Percentiles rank a stretch among this genome's conserved stretches.
Conservation (phyloP, 2,329 filamentous ascomycete species). For the Fusarium bactridioides region DNA sequence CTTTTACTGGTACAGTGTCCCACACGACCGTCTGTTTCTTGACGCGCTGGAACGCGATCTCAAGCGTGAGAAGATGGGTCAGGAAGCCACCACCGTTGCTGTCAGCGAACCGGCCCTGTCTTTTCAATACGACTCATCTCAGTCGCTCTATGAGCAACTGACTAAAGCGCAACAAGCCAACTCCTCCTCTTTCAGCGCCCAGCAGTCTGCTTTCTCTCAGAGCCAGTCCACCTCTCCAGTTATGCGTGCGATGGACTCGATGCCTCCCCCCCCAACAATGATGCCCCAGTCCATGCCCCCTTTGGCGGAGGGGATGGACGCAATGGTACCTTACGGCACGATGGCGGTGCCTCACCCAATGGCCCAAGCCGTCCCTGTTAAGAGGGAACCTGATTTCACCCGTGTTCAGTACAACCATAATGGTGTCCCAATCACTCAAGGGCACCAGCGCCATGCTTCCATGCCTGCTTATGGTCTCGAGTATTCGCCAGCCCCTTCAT, state of each 20-base stretch:
- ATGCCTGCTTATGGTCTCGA: slow-evolving; percentile 96
- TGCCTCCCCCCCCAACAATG: slow-evolving; percentile 91
- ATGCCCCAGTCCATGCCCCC: slow-evolving; percentile 67
- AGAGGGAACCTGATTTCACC: slow-evolving; percentile 86
- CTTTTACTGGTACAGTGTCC: slow-evolving; percentile 99
- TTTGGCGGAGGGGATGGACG: slow-evolving; percentile 72
- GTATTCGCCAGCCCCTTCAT: slow-evolving; percentile 96
- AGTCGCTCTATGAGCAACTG: slow-evolving; percentile 98
- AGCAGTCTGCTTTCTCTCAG: slow-evolving; percentile 73
- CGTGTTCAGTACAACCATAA: slow-evolving; percentile 92
- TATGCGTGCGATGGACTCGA: slow-evolving; percentile 88
- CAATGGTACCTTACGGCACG: slow-evolving; percentile 73
- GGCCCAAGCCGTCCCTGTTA: slow-evolving; percentile 74
- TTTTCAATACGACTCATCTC: slow-evolving; percentile 98
- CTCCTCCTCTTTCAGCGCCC: slow-evolving; percentile 92
- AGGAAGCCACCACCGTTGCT: slow-evolving; percentile 95
- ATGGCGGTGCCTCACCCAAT: slow-evolving; percentile 75
- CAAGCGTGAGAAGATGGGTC: slow-evolving; percentile 99
- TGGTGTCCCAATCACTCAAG: slow-evolving; percentile 81
- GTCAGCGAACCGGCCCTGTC: slow-evolving; percentile 97
- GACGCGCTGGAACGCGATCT: slow-evolving; percentile 96
- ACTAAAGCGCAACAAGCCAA: slow-evolving; percentile 99
- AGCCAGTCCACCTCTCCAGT: slow-evolving; percentile 88
- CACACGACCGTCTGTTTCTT: slow-evolving; percentile 95
- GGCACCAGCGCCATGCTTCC: slow-evolving; percentile 94